Evolutionary conservation across 1,139 yeast species (phyloP).

Genomic region (Candida buenavistaensis): DNA sequence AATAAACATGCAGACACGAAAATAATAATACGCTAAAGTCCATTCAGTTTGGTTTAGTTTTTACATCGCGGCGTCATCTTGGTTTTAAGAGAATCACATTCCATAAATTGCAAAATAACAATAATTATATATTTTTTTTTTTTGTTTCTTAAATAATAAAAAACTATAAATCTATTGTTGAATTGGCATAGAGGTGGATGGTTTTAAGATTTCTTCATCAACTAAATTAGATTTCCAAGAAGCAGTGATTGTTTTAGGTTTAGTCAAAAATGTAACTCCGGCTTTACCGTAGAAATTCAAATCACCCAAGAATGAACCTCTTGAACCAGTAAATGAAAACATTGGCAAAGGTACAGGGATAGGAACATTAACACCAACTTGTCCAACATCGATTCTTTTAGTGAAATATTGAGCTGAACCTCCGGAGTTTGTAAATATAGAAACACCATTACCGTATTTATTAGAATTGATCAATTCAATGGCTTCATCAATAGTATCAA

Average conservation of each 20-base stretch:
- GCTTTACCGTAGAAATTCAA: constrained; percentile 79
- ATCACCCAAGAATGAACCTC: constrained; percentile 77
- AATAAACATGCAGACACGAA: no score
- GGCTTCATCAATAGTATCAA: constrained; percentile 72
- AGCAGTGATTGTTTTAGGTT: constrained; percentile 73
- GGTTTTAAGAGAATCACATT: no score
- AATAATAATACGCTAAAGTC: no score
- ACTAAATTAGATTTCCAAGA: constrained; percentile 66
- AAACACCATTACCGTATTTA: constrained; percentile 73
- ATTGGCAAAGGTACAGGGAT: constrained; percentile 85
- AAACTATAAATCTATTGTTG: constrained; percentile 48
- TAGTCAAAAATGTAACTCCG: constrained; percentile 70
- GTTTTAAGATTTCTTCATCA: constrained; percentile 45
- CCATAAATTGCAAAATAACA: no score
- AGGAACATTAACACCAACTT: constrained; percentile 79
- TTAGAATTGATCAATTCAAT: constrained; percentile 63
- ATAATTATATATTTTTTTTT: no score
- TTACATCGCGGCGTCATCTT: no score
- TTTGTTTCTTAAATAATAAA: no score
- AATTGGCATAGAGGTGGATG: constrained; percentile 69
- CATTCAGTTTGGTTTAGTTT: no score
- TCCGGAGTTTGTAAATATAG: constrained; percentile 71
- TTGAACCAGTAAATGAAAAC: constrained; percentile 80
- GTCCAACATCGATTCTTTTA: constrained; percentile 72
- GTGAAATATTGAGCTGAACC: constrained; percentile 69